These are phyloP conservation scores for Orbilia javanica DNA, from an alignment of 2,329 filamentous ascomycete genomes.

Conservation along the genomic window DNA sequence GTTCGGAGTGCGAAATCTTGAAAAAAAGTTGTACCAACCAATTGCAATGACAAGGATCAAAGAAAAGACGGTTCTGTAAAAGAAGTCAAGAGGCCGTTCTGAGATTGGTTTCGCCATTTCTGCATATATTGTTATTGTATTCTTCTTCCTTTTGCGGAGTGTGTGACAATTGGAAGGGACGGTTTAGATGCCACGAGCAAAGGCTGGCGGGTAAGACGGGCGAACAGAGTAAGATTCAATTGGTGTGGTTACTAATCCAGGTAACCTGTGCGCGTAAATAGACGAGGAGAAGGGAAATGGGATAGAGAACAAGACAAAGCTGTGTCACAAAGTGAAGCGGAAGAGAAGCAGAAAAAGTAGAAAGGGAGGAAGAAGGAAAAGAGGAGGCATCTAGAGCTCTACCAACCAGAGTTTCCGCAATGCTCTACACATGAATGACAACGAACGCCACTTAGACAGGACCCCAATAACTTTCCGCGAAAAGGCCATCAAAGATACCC, in stretches of 20 bases:
- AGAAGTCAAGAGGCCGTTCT: constrained; percentile 40
- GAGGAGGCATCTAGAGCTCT: constrained; percentile 3
- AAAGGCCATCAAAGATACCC: constrained; percentile 16
- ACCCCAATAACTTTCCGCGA: constrained; percentile 4
- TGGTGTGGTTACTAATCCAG: background rate
- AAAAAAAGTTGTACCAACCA: constrained; percentile 46
- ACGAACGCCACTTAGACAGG: constrained; percentile 10
- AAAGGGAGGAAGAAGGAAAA: background rate
- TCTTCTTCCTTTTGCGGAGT: too few relatives aligned
- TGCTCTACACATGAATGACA: constrained; percentile 27
- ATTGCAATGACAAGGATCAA: constrained; percentile 47
- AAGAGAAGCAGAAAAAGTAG: background rate
- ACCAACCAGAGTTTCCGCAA: constrained; percentile 2
- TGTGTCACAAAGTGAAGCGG: too few relatives aligned
- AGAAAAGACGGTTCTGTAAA: constrained; percentile 47
- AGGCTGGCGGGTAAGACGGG: too few relatives aligned
- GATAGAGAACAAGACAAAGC: background rate
- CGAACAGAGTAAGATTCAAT: too few relatives aligned
- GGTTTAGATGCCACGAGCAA: too few relatives aligned
- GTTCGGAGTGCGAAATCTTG: too few relatives aligned
- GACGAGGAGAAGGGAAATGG: background rate
- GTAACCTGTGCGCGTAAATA: background rate
- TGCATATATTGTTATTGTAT: too few relatives aligned
- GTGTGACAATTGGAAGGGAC: too few relatives aligned
- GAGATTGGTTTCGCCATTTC: constrained; percentile 51